Evolutionary conservation across 805 yeast species (phyloP).

Genomic region (Debaryomyces castellii): DNA sequence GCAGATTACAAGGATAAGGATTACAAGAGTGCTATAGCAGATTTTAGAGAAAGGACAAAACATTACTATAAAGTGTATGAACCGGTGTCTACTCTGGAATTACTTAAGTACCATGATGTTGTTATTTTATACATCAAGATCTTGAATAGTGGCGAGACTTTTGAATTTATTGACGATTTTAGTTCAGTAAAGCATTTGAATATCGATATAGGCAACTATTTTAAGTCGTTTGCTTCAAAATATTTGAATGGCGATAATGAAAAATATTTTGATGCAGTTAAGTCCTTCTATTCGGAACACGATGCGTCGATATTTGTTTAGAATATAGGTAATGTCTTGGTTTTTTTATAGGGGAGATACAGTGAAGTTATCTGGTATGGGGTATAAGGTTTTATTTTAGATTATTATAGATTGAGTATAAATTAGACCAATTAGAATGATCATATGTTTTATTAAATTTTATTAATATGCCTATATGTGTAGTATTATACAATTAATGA

Average conservation of each 20-base stretch:
- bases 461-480: background rate
- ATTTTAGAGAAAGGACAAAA: conserved; percentile 56
- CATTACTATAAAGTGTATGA: conserved; percentile 45
- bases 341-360: too few species aligned
- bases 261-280: conserved; percentile 23
- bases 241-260: conserved; percentile 24
- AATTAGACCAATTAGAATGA: background rate
- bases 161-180: background rate
- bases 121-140: conserved; percentile 22
- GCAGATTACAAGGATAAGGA: conserved; percentile 57
- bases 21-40: conserved; percentile 52
- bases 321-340: background rate
- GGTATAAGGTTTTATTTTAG: background rate
- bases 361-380: background rate
- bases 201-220: conserved; percentile 4
- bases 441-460: background rate
- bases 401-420: background rate
- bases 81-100: conserved; percentile 26
- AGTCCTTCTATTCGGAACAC: conserved; percentile 17
- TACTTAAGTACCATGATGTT: conserved; percentile 13
- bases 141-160: conserved; percentile 26
- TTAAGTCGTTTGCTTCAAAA: conserved; percentile 11
- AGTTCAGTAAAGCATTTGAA: conserved; percentile 1
- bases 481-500: conserved; percentile 7
- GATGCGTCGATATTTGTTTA: background rate